A percentile compares a stretch with the other conserved stretches of the same genome.
These are phyloP conservation scores for Termitomyces titanicus DNA, from an alignment of 768 basidiomycete species.

Conservation along the genomic window DNA sequence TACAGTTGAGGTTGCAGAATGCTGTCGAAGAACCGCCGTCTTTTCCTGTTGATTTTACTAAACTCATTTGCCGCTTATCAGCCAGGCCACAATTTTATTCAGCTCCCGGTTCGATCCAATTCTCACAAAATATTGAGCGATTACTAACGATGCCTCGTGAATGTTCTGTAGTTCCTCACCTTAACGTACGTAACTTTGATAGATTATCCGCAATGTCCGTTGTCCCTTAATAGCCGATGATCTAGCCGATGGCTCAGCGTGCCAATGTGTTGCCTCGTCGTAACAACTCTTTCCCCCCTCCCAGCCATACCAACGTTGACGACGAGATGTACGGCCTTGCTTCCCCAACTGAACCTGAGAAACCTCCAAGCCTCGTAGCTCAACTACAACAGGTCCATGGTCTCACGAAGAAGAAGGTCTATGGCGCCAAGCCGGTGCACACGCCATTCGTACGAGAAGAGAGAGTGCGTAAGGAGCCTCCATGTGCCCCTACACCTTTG, in stretches of 20 bases:
- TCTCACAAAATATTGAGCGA: constrained; percentile 3
- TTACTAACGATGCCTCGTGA: constrained; percentile 3
- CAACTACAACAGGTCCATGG: constrained; percentile 68
- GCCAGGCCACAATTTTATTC: constrained; percentile 24
- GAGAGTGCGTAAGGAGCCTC: constrained; percentile 28
- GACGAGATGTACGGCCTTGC: constrained; percentile 8
- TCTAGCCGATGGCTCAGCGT: constrained; percentile 15
- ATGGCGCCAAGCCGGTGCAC: constrained; percentile 46
- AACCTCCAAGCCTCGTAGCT: constrained; percentile 50
- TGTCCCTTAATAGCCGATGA: constrained; percentile 11
- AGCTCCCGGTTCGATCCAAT: constrained; percentile 23
- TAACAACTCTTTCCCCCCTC: constrained; percentile 32
- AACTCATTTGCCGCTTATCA: constrained; percentile 41
- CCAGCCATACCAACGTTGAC: constrained; percentile 6
- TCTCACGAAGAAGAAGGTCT: constrained; percentile 66
- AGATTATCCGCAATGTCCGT: constrained; percentile 6
- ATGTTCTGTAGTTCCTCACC: constrained; percentile 12
- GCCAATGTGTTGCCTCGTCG: constrained; percentile 21
- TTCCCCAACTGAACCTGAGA: constrained; percentile 16
- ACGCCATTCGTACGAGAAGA: constrained; percentile 55
- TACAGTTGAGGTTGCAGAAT: constrained; percentile 37
- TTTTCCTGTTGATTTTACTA: constrained; percentile 34
- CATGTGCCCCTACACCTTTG: constrained; percentile 23
- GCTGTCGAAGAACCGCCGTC: constrained; percentile 36
- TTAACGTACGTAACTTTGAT: constrained; percentile 30